phyloP scores from a whole-genome alignment of 2,329 filamentous ascomycete species.

The Madurella fahalii region DNA sequence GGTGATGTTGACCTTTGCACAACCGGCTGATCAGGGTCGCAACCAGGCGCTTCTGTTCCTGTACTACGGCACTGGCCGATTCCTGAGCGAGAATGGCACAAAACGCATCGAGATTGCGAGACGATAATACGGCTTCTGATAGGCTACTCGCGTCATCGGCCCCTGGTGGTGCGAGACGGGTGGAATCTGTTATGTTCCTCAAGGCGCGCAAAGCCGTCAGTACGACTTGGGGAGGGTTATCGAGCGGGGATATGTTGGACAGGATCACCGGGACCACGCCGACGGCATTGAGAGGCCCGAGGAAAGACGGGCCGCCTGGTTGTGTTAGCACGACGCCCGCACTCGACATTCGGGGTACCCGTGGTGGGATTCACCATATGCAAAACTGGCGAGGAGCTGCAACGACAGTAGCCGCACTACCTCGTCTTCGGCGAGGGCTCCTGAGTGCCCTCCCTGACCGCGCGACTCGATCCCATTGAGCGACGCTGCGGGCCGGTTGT shows the following conservation, averaged over 20 bases:
- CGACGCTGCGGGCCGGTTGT: slow-evolving; percentile 30
- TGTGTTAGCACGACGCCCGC: background rate
- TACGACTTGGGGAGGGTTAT: slow-evolving; percentile 62
- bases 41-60: slow-evolving; percentile 60
- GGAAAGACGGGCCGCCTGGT: slow-evolving; percentile 73
- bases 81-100: slow-evolving; percentile 61
- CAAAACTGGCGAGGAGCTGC: slow-evolving; percentile 79
- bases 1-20: slow-evolving; percentile 68
- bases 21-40: slow-evolving; percentile 52
- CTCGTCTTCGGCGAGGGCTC: slow-evolving; percentile 56
- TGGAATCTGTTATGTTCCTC: slow-evolving; percentile 65
- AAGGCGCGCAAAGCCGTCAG: slow-evolving; percentile 71
- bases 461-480: slow-evolving; percentile 39
- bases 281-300: slow-evolving; percentile 67
- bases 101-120: slow-evolving; percentile 58
- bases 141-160: slow-evolving; percentile 45
- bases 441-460: slow-evolving; percentile 32
- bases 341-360: background rate
- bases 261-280: slow-evolving; percentile 67
- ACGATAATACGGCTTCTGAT: slow-evolving; percentile 61
- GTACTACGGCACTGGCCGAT: slow-evolving; percentile 47
- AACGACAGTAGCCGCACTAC: slow-evolving; percentile 71
- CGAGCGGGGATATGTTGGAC: slow-evolving; percentile 61
- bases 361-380: slow-evolving; percentile 59
- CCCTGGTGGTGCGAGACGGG: slow-evolving; percentile 49